These are phyloP conservation scores for Fistulinella cinereoalba DNA, from an alignment of 1,284 basidiomycete genomes.

Conservation along the genomic window DNA sequence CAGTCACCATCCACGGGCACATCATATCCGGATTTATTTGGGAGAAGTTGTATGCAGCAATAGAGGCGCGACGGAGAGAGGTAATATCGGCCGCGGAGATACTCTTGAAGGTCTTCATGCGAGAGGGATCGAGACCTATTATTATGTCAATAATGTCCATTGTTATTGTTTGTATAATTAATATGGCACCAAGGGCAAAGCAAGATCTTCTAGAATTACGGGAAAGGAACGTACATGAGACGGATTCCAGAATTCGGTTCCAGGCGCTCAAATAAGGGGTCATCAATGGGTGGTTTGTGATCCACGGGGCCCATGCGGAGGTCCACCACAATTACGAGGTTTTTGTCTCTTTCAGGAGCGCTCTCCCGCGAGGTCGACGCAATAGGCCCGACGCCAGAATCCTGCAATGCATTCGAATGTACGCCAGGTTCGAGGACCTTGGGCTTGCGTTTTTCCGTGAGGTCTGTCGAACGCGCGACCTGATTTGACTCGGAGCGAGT, in stretches of 20 bases:
- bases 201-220: background rate
- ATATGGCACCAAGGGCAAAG: background rate
- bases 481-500: slow-evolving; percentile 13
- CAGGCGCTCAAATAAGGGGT: slow-evolving; percentile 69
- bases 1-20: slow-evolving; percentile 91
- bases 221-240: slow-evolving; percentile 59
- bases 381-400: slow-evolving; percentile 7
- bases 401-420: slow-evolving; percentile 2
- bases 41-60: slow-evolving; percentile 73
- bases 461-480: slow-evolving; percentile 21
- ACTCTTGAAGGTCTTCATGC: slow-evolving; percentile 78
- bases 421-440: slow-evolving; percentile 9
- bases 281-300: slow-evolving; percentile 60
- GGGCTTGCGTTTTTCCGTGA: slow-evolving; percentile 19
- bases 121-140: slow-evolving; percentile 68
- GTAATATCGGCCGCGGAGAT: slow-evolving; percentile 82
- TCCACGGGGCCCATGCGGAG: slow-evolving; percentile 74
- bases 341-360: slow-evolving; percentile 53
- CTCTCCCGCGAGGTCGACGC: slow-evolving; percentile 16
- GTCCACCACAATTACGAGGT: slow-evolving; percentile 71
- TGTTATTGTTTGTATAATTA: background rate
- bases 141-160: slow-evolving; percentile 12
- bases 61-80: slow-evolving; percentile 87
- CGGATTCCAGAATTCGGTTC: slow-evolving; percentile 90
- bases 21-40: slow-evolving; percentile 82